phyloP scores from a whole-genome alignment of 495 filamentous ascomycete genomes.

The Tuber aestivum region DNA sequence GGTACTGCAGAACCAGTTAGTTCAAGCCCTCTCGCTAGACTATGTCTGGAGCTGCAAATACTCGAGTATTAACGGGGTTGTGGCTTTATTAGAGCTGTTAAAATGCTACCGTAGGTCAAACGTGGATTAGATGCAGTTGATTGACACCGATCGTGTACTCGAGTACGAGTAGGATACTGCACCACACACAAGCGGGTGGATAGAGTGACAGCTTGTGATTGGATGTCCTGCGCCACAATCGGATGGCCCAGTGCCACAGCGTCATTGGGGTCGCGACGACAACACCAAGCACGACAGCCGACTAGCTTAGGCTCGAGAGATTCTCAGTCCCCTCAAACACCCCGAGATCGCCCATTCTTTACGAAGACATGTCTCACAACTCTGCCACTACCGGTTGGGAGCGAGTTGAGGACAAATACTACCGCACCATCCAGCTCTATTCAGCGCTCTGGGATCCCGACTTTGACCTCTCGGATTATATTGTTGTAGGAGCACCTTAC shows the following conservation, averaged over 20 bases:
- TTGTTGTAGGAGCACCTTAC: constrained; percentile 88
- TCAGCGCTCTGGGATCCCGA: constrained; percentile 85
- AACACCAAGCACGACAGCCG: not conserved
- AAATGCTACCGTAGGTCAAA: not conserved
- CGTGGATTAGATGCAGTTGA: not conserved
- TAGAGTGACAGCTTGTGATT: not conserved
- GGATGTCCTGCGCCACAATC: not conserved
- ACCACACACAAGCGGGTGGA: too few species aligned
- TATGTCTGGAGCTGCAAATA: not conserved
- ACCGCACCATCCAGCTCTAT: constrained; percentile 88
- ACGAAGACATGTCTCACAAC: constrained; percentile 37
- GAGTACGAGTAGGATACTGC: too few species aligned
- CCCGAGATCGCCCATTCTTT: not conserved
- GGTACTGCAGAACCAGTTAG: not conserved
- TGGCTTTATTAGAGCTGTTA: not conserved
- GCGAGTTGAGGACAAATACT: constrained; percentile 82
- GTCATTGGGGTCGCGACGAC: not conserved
- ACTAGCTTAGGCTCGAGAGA: not conserved
- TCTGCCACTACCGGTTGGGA: constrained; percentile 86
- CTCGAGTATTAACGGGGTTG: not conserved
- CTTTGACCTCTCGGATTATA: constrained; percentile 89
- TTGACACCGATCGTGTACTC: not conserved
- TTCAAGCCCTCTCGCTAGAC: not conserved
- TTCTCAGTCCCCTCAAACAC: not conserved
- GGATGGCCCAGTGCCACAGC: not conserved